phyloP scores from a whole-genome alignment of 371 early-diverging fungal genomes.

The Rhizopus arrhizus region DNA sequence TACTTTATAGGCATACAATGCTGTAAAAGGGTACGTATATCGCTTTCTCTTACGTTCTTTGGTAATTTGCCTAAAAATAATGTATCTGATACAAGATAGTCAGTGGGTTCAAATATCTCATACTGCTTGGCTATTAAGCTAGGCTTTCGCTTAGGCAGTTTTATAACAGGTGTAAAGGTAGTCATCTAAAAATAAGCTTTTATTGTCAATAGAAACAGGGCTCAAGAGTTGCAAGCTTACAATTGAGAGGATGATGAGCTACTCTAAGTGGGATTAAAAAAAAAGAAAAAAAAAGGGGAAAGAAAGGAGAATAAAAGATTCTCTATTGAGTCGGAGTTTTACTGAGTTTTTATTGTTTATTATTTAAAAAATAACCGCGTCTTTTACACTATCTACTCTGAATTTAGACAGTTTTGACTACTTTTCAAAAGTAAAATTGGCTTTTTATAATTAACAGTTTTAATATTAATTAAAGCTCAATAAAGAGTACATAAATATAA shows the following conservation, averaged over 20 bases:
- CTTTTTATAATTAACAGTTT: no score
- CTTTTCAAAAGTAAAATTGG: no score
- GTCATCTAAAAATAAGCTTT: background rate
- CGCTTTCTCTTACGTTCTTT: slow-evolving; percentile 37
- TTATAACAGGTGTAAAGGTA: background rate
- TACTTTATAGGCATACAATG: slow-evolving; percentile 51
- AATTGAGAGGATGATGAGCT: slow-evolving; percentile 4
- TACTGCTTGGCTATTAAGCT: background rate
- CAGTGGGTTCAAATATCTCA: slow-evolving; percentile 25
- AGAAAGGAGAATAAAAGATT: background rate
- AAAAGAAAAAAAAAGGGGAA: background rate
- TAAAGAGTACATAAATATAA: no score
- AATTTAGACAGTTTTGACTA: no score
- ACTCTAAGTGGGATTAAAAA: background rate
- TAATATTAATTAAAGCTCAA: no score
- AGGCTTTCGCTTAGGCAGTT: slow-evolving; percentile 1
- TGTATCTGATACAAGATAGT: slow-evolving; percentile 45
- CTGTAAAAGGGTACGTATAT: slow-evolving; percentile 43
- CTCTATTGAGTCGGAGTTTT: background rate
- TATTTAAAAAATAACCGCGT: no score
- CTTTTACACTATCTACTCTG: no score
- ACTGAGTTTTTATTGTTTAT: slow-evolving; percentile 5
- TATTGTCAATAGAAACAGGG: background rate
- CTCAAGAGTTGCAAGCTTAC: background rate
- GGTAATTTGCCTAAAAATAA: slow-evolving; percentile 40